phyloP scores from a whole-genome alignment of 345 rosid genomes.

The Murraya koenigii region DNA sequence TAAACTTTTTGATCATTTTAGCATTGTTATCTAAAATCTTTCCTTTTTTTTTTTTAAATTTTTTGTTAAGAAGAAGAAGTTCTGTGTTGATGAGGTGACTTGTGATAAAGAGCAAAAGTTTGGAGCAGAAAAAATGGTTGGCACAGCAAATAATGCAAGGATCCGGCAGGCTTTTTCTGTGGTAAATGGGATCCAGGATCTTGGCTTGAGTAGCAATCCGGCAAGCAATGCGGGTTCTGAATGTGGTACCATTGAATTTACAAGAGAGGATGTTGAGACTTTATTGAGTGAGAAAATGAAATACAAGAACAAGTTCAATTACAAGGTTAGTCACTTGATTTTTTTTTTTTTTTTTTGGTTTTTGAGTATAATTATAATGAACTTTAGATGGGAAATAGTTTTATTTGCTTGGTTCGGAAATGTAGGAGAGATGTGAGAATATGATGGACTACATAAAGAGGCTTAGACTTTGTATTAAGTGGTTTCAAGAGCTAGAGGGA shows the following conservation, averaged over 20 bases:
- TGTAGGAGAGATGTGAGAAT: constrained; percentile 92
- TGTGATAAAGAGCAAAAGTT: constrained; percentile 15
- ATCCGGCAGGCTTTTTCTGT: constrained; percentile 52
- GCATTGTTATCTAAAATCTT: neutral
- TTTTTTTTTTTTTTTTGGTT: neutral
- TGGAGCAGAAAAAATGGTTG: constrained; percentile 41
- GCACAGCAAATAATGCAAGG: constrained; percentile 50
- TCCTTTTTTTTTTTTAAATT: neutral
- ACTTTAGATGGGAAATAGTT: neutral
- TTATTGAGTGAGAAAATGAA: constrained; percentile 55
- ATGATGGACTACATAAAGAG: constrained; percentile 92
- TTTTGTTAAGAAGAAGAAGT: constrained; percentile 16
- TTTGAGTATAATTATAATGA: neutral
- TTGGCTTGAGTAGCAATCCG: constrained; percentile 48
- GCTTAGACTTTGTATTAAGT: constrained; percentile 87
- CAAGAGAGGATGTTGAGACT: constrained; percentile 66
- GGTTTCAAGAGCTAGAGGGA: constrained; percentile 96
- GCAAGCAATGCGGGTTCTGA: constrained; percentile 62
- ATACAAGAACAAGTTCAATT: constrained; percentile 72
- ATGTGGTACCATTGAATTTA: constrained; percentile 52
- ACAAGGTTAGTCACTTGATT: constrained; percentile 50
- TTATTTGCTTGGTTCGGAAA: constrained; percentile 24
- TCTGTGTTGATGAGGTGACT: constrained; percentile 26
- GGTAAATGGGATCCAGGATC: constrained; percentile 55
- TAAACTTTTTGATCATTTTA: neutral